Evolutionary conservation across 2,329 filamentous ascomycete species (phyloP).

Genomic region (Ceratocystis alfenasii): DNA sequence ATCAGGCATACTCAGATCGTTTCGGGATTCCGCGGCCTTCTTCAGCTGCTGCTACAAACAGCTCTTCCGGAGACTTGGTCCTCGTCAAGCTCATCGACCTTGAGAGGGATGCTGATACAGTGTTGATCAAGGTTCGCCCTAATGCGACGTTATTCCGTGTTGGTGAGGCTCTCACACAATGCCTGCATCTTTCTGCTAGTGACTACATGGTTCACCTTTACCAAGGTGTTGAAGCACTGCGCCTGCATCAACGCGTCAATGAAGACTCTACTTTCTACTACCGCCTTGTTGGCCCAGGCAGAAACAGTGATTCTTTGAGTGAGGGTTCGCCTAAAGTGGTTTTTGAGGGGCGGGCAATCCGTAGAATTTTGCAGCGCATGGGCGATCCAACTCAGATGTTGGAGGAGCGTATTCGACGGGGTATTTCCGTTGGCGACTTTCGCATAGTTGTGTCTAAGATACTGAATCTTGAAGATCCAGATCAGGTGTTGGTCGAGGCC

Average conservation of each 20-base stretch:
- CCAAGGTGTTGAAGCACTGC: slow-evolving; percentile 8
- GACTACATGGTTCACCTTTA: slow-evolving; percentile 17
- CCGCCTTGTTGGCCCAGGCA: slow-evolving; percentile 12
- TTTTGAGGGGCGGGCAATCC: neutral
- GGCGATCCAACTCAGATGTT: neutral
- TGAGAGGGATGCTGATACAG: slow-evolving; percentile 12
- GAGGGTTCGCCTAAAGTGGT: neutral
- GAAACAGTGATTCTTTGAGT: neutral
- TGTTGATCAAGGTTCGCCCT: slow-evolving; percentile 10
- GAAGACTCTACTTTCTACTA: slow-evolving; percentile 18
- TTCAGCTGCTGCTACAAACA: slow-evolving; percentile 20
- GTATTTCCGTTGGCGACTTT: slow-evolving; percentile 15
- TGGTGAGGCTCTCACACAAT: slow-evolving; percentile 10
- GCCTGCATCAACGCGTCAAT: slow-evolving; percentile 14
- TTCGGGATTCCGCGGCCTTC: slow-evolving; percentile 13
- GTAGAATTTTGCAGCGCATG: neutral
- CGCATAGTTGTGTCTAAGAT: slow-evolving; percentile 8
- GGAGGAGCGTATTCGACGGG: slow-evolving; percentile 5
- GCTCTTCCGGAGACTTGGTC: slow-evolving; percentile 18
- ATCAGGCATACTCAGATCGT: neutral
- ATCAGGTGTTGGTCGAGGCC: slow-evolving; percentile 18
- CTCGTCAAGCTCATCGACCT: slow-evolving; percentile 15
- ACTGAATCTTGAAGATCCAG: slow-evolving; percentile 17
- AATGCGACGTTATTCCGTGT: slow-evolving; percentile 9
- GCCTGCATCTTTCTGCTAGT: slow-evolving; percentile 10